These are phyloP conservation scores for Lasiodiplodia theobromae DNA, from an alignment of 2,329 filamentous ascomycete genomes.

Conservation along the genomic window DNA sequence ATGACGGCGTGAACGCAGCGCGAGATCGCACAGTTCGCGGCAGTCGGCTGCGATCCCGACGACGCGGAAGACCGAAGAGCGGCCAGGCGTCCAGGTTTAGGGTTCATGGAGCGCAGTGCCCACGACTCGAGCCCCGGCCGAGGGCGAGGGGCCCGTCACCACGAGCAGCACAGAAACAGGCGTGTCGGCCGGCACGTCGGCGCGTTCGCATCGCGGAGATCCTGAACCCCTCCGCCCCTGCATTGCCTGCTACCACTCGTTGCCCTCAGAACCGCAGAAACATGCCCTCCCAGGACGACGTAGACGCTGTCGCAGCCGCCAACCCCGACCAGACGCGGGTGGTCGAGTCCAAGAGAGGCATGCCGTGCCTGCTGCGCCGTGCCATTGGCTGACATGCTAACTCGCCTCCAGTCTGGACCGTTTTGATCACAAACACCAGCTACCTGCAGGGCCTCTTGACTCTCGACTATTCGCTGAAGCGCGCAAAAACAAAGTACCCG, in stretches of 20 bases:
- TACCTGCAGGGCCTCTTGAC: constrained; percentile 86
- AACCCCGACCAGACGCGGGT: constrained; percentile 38
- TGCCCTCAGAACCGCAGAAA: neutral
- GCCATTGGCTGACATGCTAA: constrained; percentile 17
- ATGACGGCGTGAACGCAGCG: constrained; percentile 13
- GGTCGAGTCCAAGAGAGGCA: constrained; percentile 48
- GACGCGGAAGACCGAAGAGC: neutral
- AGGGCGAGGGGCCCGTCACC: constrained; percentile 20
- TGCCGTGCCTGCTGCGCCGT: neutral
- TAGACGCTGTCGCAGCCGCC: constrained; percentile 18
- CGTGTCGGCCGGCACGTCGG: constrained; percentile 8
- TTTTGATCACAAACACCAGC: constrained; percentile 81
- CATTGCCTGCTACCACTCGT: constrained; percentile 11
- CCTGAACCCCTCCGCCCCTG: constrained; percentile 27
- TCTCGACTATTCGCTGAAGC: constrained; percentile 77
- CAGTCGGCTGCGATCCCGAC: constrained; percentile 20
- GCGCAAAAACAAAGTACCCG: constrained; percentile 72
- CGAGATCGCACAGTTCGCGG: constrained; percentile 15
- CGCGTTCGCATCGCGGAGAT: constrained; percentile 23
- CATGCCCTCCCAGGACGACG: constrained; percentile 17
- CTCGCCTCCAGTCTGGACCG: constrained; percentile 75
- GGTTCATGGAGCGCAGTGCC: neutral
- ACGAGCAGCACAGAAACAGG: constrained; percentile 25
- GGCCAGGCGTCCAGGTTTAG: neutral
- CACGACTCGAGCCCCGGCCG: constrained; percentile 17